A percentile compares a stretch with the other conserved stretches of the same genome.
Evolutionary conservation across 2,329 filamentous ascomycete genomes (phyloP).

Genomic region (Fusarium brevicatenulatum): DNA sequence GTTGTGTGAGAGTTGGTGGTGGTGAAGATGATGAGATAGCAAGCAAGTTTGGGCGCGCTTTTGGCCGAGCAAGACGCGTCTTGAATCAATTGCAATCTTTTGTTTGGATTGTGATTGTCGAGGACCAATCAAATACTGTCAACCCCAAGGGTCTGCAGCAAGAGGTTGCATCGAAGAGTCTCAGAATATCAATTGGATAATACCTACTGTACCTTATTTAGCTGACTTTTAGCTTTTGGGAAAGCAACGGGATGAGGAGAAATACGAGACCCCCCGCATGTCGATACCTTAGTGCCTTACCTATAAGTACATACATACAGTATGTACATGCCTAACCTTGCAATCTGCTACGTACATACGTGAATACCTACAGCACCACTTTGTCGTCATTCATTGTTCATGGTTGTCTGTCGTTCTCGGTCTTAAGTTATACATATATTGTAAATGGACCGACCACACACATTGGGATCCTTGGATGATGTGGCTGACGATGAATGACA

Average conservation of each 20-base stretch:
- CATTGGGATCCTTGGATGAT: not conserved
- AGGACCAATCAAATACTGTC: conserved; percentile 37
- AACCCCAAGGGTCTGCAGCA: conserved; percentile 10
- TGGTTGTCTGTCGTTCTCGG: conserved; percentile 8
- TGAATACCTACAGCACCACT: not conserved
- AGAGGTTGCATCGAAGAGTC: conserved; percentile 3
- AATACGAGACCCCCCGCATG: conserved; percentile 8
- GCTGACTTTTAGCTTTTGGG: not conserved
- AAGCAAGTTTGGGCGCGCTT: conserved; percentile 26
- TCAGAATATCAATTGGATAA: conserved; percentile 3
- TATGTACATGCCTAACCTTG: not conserved
- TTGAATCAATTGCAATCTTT: conserved; percentile 3
- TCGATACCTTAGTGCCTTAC: not conserved
- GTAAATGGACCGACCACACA: not conserved
- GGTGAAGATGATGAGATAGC: not conserved
- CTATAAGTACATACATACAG: too few relatives aligned
- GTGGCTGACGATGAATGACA: not conserved
- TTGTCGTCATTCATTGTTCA: conserved; percentile 26
- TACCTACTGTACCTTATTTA: too few relatives aligned
- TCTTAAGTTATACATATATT: not conserved
- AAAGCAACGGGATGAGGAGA: not conserved
- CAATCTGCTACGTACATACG: not conserved
- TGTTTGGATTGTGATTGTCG: conserved; percentile 37
- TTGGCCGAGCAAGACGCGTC: conserved; percentile 22
- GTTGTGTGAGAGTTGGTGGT: not conserved